Conservation (phyloP, 2,329 filamentous ascomycete genomes). For the Paecilomyces niveus region DNA sequence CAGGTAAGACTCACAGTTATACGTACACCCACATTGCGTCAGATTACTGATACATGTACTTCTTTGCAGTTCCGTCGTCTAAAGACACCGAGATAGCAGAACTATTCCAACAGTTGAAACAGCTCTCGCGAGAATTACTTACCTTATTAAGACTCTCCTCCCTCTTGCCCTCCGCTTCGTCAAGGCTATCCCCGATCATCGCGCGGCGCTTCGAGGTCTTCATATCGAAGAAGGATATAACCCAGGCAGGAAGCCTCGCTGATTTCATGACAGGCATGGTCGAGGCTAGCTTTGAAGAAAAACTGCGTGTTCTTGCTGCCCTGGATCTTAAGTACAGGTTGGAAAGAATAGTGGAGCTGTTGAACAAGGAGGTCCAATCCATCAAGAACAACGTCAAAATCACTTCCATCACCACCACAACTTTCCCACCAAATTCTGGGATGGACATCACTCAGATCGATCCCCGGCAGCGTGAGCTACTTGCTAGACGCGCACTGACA, state of each 20-base stretch:
- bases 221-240: conserved; percentile 72
- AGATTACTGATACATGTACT: conserved; percentile 1
- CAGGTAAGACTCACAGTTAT: conserved; percentile 41
- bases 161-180: conserved; percentile 65
- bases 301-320: conserved; percentile 76
- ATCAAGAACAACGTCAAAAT: conserved; percentile 87
- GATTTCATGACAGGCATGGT: conserved; percentile 97
- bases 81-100: conserved; percentile 60
- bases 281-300: conserved; percentile 83
- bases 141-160: conserved; percentile 77
- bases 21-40: background rate
- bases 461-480: conserved; percentile 38
- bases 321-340: conserved; percentile 71
- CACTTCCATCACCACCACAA: conserved; percentile 65
- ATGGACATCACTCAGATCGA: conserved; percentile 49
- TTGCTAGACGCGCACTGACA: conserved; percentile 38
- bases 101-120: conserved; percentile 73
- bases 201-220: conserved; percentile 80
- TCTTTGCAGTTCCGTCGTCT: conserved; percentile 26
- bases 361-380: conserved; percentile 72
- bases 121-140: conserved; percentile 77
- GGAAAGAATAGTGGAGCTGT: conserved; percentile 71
- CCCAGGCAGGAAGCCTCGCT: conserved; percentile 76
- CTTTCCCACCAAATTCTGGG: conserved; percentile 53
- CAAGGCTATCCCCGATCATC: conserved; percentile 71